Percentiles rank a stretch among this genome's conserved stretches.
Conservation (phyloP, 1,139 yeast genomes). For the Meyerozyma smithsonii region DNA sequence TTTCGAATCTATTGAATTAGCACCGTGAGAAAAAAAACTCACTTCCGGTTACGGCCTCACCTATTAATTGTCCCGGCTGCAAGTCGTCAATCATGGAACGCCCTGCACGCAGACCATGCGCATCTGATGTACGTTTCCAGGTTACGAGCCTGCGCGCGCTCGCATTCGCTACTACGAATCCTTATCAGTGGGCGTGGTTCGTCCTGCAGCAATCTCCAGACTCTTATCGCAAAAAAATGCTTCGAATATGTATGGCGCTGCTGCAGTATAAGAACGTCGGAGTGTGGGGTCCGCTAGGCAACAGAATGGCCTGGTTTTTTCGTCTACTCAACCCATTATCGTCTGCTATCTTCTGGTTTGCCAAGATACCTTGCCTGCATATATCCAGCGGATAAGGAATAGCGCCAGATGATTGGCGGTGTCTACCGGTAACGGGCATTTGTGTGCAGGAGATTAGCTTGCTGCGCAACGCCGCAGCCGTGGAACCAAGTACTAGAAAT, state of each 20-base stretch:
- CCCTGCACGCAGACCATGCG: constrained; percentile 3
- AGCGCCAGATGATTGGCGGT: constrained; percentile 3
- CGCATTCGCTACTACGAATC: neutral
- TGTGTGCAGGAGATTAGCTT: constrained; percentile 4
- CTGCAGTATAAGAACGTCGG: no score
- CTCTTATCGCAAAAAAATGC: neutral
- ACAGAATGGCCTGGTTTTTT: neutral
- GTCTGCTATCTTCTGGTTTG: neutral
- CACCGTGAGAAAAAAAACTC: neutral
- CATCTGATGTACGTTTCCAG: neutral
- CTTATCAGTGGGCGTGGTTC: neutral
- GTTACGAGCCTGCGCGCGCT: constrained; percentile 3
- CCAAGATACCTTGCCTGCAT: neutral
- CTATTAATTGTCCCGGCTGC: constrained; percentile 1
- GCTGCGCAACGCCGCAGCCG: no score
- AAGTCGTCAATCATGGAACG: constrained; percentile 2
- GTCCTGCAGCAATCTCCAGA: neutral
- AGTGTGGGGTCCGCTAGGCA: no score
- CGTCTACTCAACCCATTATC: neutral
- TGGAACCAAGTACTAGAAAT: no score
- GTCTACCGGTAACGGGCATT: constrained; percentile 1
- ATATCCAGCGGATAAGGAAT: neutral
- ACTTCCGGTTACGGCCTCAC: constrained; percentile 1
- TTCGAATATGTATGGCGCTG: no score
- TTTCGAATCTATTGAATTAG: no score